A percentile compares a stretch with the other conserved stretches of the same genome.
Evolutionary conservation across 1,284 basidiomycete genomes (phyloP).

Genomic region (Vanrija humicola): DNA sequence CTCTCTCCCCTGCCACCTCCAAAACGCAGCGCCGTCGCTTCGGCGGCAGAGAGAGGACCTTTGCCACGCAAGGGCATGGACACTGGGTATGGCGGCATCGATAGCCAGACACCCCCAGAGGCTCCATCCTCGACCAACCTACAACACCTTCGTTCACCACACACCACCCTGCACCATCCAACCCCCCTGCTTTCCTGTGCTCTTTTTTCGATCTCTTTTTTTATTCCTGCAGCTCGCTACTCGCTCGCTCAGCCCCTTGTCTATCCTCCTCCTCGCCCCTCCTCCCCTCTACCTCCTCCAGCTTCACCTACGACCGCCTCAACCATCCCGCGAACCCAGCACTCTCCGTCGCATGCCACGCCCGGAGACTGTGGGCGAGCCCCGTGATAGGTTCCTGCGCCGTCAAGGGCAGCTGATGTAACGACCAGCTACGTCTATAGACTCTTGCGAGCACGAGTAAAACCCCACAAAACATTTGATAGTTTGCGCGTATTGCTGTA

Average conservation of each 20-base stretch:
- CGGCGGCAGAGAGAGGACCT: constrained; percentile 37
- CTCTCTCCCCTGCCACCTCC: constrained; percentile 25
- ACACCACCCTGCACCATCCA: constrained; percentile 16
- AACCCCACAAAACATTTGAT: not conserved
- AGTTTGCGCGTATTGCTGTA: not conserved
- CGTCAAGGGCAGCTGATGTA: constrained; percentile 13
- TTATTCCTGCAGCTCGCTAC: constrained; percentile 5
- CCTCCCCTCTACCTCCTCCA: constrained; percentile 1
- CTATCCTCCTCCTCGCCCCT: not conserved
- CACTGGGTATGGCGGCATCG: constrained; percentile 42
- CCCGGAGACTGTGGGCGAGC: constrained; percentile 20
- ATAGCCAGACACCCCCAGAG: constrained; percentile 35
- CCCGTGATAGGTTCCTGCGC: constrained; percentile 51
- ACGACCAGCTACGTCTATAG: too few relatives aligned
- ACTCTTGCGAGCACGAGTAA: too few relatives aligned
- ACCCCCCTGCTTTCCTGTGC: not conserved
- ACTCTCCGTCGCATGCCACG: too few relatives aligned
- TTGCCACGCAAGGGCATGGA: constrained; percentile 43
- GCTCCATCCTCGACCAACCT: not conserved
- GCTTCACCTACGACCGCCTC: constrained; percentile 42
- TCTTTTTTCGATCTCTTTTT: not conserved
- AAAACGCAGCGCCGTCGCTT: constrained; percentile 47
- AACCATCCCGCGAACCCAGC: constrained; percentile 47
- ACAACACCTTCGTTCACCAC: constrained; percentile 2
- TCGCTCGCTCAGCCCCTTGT: not conserved